Conservation (phyloP, 768 basidiomycete species). For the Porphyrellus cyaneotinctus region DNA sequence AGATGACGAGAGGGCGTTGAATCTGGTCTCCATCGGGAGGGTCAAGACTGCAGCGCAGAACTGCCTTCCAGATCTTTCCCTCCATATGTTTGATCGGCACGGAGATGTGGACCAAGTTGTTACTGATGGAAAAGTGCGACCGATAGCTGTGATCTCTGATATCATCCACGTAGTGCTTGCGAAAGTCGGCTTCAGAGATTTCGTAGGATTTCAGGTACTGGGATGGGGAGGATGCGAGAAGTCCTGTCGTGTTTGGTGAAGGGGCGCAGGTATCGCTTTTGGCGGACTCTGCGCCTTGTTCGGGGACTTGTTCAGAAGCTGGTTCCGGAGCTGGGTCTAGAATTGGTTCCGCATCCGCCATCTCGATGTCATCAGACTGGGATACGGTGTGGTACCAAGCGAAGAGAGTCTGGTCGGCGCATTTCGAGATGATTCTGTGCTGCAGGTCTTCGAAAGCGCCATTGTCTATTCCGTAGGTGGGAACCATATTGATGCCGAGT, state of each 20-base stretch:
- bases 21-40: constrained; percentile 2
- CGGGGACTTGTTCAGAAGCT: not conserved
- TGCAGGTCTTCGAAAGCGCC: constrained; percentile 27
- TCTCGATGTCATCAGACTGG: constrained; percentile 11
- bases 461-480: constrained; percentile 25
- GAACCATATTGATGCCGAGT: constrained; percentile 16
- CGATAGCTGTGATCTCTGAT: constrained; percentile 13
- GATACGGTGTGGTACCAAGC: constrained; percentile 19
- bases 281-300: not conserved
- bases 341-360: not conserved
- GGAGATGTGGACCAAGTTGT: constrained; percentile 20
- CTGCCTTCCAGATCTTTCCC: constrained; percentile 17
- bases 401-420: constrained; percentile 26
- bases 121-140: constrained; percentile 15
- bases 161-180: constrained; percentile 15
- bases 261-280: not conserved
- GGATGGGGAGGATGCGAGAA: constrained; percentile 24
- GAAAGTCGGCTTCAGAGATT: constrained; percentile 19
- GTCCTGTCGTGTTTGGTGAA: constrained; percentile 15
- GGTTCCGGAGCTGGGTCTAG: not conserved
- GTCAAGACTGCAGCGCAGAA: constrained; percentile 25
- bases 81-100: constrained; percentile 17
- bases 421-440: constrained; percentile 17
- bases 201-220: constrained; percentile 19
- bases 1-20: constrained; percentile 23